Base-by-base conservation (phyloP, 129 eudicot species). In the Smallanthus sonchifolius region DNA sequence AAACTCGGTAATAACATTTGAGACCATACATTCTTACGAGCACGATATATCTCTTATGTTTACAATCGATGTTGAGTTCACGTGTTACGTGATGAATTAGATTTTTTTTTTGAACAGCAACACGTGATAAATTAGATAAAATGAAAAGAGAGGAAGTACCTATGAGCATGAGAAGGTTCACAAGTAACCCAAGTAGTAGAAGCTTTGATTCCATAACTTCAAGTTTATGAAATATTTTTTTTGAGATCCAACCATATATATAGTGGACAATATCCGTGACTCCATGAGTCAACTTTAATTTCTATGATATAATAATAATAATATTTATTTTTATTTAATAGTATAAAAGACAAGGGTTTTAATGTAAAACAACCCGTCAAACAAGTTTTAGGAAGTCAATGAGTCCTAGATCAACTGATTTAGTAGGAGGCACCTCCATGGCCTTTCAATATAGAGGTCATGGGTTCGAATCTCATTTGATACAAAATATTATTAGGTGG, bases 201-300 rank as follows among this genome's bases (percentile, higher is more conserved):
- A 79, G 47, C 34, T 11, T 79, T 42, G 73, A 38, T 72, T 67
- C 73, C 83, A 79, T 79, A 44, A 19, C 19, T 72, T 70, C 3
- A 1, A 19, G 40, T 34, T 52, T 79, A 36, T 68, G 73, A 65
- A 69, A 72, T n/a, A 30, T 0, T 36, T 7, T 15, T 1, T 34
- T 20, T 70, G 40, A 64, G 72, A 39, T 79, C 10, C 19, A 52
- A 10, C 30, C 47, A 5, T 70, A 49, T 78, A 63, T 72, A 79
- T 79, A 72, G 5, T 38, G 68, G 32, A 20, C 43, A 70, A 78
- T 15, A 6, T 77, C 6, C 60, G 56, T n/a, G n/a, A n/a, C n/a
- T n/a, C n/a, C n/a, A n/a, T 30, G 28, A 30, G 47, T 30, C 65
- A 40, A 28, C 0, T 38, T 51, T 6, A 39, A 30, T 36, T 30